Evolutionary conservation across 768 basidiomycete genomes (phyloP), one percentile per base, ranked within the genome.

Genomic region (Suillus subaureus): DNA sequence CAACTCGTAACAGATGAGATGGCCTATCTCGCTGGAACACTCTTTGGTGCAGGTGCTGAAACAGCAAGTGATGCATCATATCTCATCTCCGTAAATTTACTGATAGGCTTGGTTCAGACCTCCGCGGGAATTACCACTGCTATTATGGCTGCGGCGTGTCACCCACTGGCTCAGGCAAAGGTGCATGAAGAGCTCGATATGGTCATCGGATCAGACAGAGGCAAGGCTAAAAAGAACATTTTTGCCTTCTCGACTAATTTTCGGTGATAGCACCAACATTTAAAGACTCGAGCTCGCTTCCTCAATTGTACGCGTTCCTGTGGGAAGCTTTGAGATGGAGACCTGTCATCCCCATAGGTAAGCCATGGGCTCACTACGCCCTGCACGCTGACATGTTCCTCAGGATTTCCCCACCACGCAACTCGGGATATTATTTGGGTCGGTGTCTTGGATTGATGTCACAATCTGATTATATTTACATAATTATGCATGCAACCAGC

Each of bases 1-100:
- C 82, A 79, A 7, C 78, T 87, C 6, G 78, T 82, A 6, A 79
- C 84, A 64, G 74, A 81, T 63, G 85, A 88, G 67, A 78, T 80
- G 1, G 81, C 85, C 0, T 88, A 87, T 70, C 79, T 88, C 18
- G 84, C 83, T 1, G 87, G 87, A 1, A 81, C 81, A 33, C 82
- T 88, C 76, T 88, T 87, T 67, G 85, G 85, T 37, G 87, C 87
- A 16, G 87, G 87, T 3, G 81, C 83, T 2, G 86, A 86, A 67
- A 87, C 87, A 23, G 77, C 74, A 45, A 33, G 64, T 51, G 11
- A 8, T 16, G 6, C 26, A 23, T n/a, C 23, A 12, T 21, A 55
- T 55, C 11, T 26, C 11, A 4, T 52, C 15, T 28, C n/a, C 12
- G 4, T 33, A 21, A 18, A 61, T 15, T 21, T 31, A 18, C 57